Base-by-base conservation (phyloP, 179 eudicot genomes). In the Actinidia chinensis region DNA sequence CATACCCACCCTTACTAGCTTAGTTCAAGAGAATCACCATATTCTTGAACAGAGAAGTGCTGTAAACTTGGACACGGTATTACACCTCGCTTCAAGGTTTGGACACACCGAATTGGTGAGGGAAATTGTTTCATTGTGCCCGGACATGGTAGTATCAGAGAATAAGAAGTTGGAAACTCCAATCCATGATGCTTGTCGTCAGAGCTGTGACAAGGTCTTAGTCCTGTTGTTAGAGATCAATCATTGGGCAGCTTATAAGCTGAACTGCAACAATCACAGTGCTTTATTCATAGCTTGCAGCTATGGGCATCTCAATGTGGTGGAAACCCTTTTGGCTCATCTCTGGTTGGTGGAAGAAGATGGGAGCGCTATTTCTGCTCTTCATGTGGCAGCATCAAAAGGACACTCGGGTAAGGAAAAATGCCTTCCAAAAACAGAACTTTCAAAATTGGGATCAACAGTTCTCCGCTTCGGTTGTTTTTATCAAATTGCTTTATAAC, bases 11-110 rank as follows among this genome's bases (percentile, higher is more conserved):
- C 54, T 72, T 42, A 56, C 25, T 20, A 51, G 40, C 28, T 40
- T 72, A 22, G 47, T 72, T 6, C 23, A 25, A 25, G 61, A 72
- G 11, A 51, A 54, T 59, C 61, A 36, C 51, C n/a, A 28, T 11
- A 42, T 72, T 22, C 63, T 72, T 15, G 76, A 54, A 25, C 76
- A 72, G 54, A 72, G 63, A 72, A 33, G 8, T 72, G 44, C 22
- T 33, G 33, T 12, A 17, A 23, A 42, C 20, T 14, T 59, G 47
- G 25, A 72, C 76, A 72, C 64, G 11, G 14, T 25, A 11, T 28
- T 54, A 52, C 76, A 72, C 59, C 76, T 72, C 5, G 63, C 76
- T 51, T 72, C 61, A 36, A 72, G 75, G 75, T 72, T 72, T 25
- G 76, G 76, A 72, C 76, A 72, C 25, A 33, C 20, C 10, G 46